A percentile compares a stretch with the other conserved stretches of the same genome.
Evolutionary conservation across 2,329 filamentous ascomycete species (phyloP).

Genomic region (Scytalidium sp.): DNA sequence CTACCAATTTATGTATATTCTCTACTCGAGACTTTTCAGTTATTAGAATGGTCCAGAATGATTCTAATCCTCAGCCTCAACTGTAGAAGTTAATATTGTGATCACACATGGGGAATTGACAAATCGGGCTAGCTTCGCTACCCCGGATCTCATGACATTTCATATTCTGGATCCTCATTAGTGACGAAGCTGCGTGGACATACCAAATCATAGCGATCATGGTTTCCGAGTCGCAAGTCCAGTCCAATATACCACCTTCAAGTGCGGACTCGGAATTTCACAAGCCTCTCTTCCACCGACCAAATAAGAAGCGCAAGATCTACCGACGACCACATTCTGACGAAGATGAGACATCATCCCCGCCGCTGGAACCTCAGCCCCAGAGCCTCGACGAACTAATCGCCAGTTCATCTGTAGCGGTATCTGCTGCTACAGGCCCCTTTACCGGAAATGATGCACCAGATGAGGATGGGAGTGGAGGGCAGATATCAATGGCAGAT

Average conservation of each 20-base stretch:
- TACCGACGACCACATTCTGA: slow-evolving; percentile 48
- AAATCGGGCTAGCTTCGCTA: neutral
- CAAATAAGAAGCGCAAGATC: slow-evolving; percentile 57
- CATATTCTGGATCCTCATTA: too few species aligned
- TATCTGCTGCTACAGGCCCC: slow-evolving; percentile 7
- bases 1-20: too few species aligned
- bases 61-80: too few species aligned
- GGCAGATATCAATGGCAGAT: slow-evolving; percentile 44
- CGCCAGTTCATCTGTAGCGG: slow-evolving; percentile 9
- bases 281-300: slow-evolving; percentile 41
- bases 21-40: too few species aligned
- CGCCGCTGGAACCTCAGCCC: slow-evolving; percentile 9
- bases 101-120: neutral
- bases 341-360: slow-evolving; percentile 21
- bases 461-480: slow-evolving; percentile 26
- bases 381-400: slow-evolving; percentile 29
- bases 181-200: too few species aligned
- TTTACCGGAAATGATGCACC: neutral
- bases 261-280: neutral
- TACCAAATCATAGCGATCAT: too few species aligned
- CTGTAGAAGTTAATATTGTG: neutral
- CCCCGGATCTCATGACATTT: neutral
- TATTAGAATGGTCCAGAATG: too few species aligned
- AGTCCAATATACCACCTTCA: neutral
- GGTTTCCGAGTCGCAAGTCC: neutral